Evolutionary conservation across 1,284 basidiomycete genomes (phyloP).

Genomic region (Sporisorium graminicola): DNA sequence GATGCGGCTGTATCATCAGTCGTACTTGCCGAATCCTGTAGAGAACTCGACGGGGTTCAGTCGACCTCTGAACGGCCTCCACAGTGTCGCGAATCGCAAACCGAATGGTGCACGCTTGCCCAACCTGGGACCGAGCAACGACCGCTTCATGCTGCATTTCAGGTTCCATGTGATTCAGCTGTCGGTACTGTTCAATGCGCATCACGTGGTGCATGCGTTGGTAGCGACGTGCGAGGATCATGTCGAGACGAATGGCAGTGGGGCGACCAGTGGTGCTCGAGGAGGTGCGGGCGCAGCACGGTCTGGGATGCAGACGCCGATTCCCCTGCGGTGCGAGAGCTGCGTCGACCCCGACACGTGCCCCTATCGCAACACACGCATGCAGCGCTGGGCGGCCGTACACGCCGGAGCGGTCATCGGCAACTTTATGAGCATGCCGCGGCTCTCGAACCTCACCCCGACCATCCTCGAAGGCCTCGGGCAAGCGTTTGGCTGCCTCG

Average conservation of each 20-base stretch:
- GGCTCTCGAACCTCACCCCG: constrained; percentile 37
- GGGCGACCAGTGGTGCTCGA: not conserved
- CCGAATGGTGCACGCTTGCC: constrained; percentile 10
- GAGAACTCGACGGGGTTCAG: constrained; percentile 20
- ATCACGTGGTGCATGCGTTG: constrained; percentile 44
- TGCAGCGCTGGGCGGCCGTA: constrained; percentile 43
- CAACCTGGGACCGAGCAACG: constrained; percentile 44
- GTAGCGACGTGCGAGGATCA: constrained; percentile 26
- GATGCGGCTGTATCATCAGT: constrained; percentile 44
- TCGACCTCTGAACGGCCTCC: not conserved
- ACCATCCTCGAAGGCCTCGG: constrained; percentile 47
- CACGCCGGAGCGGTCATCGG: constrained; percentile 48
- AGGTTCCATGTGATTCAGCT: constrained; percentile 44
- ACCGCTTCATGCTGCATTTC: constrained; percentile 44
- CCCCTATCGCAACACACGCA: constrained; percentile 31
- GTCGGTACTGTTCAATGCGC: constrained; percentile 38
- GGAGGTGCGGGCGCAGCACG: not conserved
- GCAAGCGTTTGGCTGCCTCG: constrained; percentile 39
- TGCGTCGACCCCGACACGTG: constrained; percentile 26
- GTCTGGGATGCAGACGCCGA: constrained; percentile 11
- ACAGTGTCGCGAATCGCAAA: constrained; percentile 6
- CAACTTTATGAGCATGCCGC: constrained; percentile 46
- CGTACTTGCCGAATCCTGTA: constrained; percentile 29
- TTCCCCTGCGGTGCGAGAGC: constrained; percentile 35
- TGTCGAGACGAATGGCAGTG: constrained; percentile 12